Evolutionary conservation across 139 green algal species (phyloP).

Genomic region (Chlorella ohadii): DNA sequence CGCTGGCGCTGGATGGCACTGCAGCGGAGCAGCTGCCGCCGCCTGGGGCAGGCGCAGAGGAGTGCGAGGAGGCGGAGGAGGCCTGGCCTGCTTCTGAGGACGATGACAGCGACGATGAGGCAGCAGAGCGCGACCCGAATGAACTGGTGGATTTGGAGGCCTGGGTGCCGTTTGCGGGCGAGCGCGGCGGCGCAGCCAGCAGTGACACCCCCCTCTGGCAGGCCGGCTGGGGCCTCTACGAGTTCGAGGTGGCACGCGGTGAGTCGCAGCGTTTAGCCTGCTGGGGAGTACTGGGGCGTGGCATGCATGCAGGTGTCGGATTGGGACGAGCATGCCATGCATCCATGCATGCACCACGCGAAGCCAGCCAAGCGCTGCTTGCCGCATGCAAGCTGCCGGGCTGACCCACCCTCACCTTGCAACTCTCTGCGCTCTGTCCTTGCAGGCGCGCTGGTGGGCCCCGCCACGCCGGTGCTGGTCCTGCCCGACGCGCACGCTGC

Average conservation of each 20-base stretch:
- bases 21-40: neutral
- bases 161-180: neutral
- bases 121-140: neutral
- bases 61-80: neutral
- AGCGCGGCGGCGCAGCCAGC: neutral
- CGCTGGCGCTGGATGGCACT: neutral
- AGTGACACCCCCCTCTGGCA: neutral
- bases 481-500: conserved; percentile 7
- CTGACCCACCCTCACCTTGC: no score
- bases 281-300: no score
- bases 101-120: neutral
- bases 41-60: neutral
- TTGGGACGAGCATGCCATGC: no score
- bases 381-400: no score
- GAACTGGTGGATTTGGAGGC: neutral
- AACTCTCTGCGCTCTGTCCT: no score
- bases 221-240: conserved; percentile 20
- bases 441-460: conserved; percentile 12
- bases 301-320: neutral
- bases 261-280: no score
- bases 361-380: no score
- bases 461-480: conserved; percentile 13
- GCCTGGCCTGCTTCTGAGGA: neutral
- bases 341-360: no score
- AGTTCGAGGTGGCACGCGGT: conserved; percentile 8